Evolutionary conservation across 169 alveolate genomes (phyloP), one percentile per base, ranked within the genome.

Genomic region (Eimeria necatrix): DNA sequence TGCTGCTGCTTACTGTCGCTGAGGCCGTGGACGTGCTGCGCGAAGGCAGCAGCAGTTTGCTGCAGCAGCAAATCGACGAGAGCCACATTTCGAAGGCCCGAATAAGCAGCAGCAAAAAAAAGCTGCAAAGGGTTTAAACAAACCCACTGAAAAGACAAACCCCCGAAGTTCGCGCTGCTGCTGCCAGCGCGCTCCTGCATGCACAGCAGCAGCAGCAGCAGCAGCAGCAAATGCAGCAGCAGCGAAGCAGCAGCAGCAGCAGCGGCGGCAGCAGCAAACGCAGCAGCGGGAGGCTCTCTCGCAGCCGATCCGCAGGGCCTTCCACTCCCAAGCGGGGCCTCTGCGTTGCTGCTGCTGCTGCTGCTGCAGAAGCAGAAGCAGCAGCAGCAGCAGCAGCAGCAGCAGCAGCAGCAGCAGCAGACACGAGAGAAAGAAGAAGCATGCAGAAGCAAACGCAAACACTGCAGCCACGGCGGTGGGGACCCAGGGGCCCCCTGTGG

Each of bases 81-180:
- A 22, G 93, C 94, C 60, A 96, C 74, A 22, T 78, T 94, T 74
- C 80, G 95, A 12, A 96, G 73, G 78, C 96, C 96, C 41, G 93
- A 96, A 89, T 96, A 96, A 49, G 88, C 95, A 61, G 94, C 97
- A 81, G 94, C 97, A n/a, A 96, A 94, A 6, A 96, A 52, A 32
- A 91, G 85, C 18, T 94, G 95, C 87, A 96, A 88, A 87, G 85
- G 85, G 61, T 94, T 96, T 70, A 90, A 32, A 59, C 94, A 53
- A 83, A 89, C 59, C 97, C 97, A 96, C 85, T 94, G 93, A 48
- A 96, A 41, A 48, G 71, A 90, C 92, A 80, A 94, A 52, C 94
- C 49, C 20, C 93, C 91, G n/a, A 95, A 1, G 26, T 53, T 76
- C 12, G 95, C 96, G 41, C 91, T 53, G 51, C 90, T 81, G 85